Conservation (phyloP, 345 rosid species). For the Mallotus nudiflorus region DNA sequence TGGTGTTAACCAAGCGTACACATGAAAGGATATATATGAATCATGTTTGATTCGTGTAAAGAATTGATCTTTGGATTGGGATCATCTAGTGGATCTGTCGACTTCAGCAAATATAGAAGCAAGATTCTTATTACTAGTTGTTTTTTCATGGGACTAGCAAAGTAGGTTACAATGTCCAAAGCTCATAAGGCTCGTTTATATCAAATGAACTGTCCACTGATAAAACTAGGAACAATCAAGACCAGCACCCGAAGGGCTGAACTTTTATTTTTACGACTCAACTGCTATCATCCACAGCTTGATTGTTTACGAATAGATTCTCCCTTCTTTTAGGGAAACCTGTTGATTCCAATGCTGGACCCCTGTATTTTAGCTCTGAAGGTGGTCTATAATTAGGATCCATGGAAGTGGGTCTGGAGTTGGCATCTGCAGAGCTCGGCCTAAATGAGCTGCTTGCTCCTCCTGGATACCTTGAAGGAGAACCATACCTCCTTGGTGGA, state of each 20-base stretch:
- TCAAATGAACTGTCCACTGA: slow-evolving; percentile 14
- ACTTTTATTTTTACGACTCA: slow-evolving; percentile 26
- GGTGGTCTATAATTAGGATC: slow-evolving; percentile 57
- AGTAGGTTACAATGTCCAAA: slow-evolving; percentile 27
- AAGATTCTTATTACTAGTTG: slow-evolving; percentile 13
- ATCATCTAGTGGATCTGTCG: too few relatives aligned
- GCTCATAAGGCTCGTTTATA: slow-evolving; percentile 19
- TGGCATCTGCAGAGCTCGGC: slow-evolving; percentile 50
- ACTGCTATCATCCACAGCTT: slow-evolving; percentile 55
- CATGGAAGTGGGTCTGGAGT: slow-evolving; percentile 53
- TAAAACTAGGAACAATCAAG: slow-evolving; percentile 10
- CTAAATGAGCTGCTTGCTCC: slow-evolving; percentile 65
- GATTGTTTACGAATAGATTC: slow-evolving; percentile 50
- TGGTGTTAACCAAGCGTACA: too few relatives aligned
- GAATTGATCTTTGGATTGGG: too few relatives aligned
- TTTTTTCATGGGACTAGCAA: slow-evolving; percentile 11
- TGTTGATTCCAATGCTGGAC: slow-evolving; percentile 51
- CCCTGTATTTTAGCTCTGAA: slow-evolving; percentile 36
- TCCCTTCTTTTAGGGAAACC: slow-evolving; percentile 70
- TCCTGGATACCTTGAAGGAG: slow-evolving; percentile 64
- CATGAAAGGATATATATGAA: too few relatives aligned
- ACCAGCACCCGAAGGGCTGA: slow-evolving; percentile 13
- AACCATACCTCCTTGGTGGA: slow-evolving; percentile 52
- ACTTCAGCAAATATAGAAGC: too few relatives aligned
- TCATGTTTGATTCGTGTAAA: too few relatives aligned